These are phyloP conservation scores for Cenchrus purpureus DNA, from an alignment of 176 grass and related monocot genomes.

Conservation along the genomic window DNA sequence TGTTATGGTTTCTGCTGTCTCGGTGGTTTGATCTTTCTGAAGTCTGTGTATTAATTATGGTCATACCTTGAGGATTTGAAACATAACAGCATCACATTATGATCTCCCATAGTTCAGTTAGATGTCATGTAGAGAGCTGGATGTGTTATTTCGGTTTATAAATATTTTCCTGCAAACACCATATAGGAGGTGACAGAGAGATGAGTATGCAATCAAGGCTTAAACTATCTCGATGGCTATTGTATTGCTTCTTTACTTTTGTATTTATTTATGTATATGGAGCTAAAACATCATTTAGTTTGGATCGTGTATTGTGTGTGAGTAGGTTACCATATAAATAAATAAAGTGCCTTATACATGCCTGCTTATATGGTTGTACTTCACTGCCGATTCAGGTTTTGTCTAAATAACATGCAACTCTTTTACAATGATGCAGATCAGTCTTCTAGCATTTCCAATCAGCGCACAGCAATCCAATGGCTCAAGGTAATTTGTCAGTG, in stretches of 20 bases:
- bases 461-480: slow-evolving; percentile 67
- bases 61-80: slow-evolving; percentile 33
- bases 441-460: slow-evolving; percentile 53
- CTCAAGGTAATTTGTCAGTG: slow-evolving; percentile 66
- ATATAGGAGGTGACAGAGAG: not conserved
- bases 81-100: not conserved
- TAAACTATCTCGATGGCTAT: not conserved
- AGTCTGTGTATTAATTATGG: not conserved
- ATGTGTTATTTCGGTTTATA: not conserved
- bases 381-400: slow-evolving; percentile 10
- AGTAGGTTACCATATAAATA: slow-evolving; percentile 32
- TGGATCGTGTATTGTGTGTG: not conserved
- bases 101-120: not conserved
- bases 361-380: slow-evolving; percentile 37
- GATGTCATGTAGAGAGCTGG: not conserved
- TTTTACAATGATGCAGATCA: slow-evolving; percentile 45
- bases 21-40: slow-evolving; percentile 14
- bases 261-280: not conserved
- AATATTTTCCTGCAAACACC: not conserved
- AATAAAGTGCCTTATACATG: not conserved
- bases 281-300: not conserved
- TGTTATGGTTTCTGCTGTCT: slow-evolving; percentile 16
- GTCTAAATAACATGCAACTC: slow-evolving; percentile 28
- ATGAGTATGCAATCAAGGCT: not conserved
- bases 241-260: not conserved